Conservation (phyloP, 805 yeast species). For the Wickerhamomyces ciferrii region DNA sequence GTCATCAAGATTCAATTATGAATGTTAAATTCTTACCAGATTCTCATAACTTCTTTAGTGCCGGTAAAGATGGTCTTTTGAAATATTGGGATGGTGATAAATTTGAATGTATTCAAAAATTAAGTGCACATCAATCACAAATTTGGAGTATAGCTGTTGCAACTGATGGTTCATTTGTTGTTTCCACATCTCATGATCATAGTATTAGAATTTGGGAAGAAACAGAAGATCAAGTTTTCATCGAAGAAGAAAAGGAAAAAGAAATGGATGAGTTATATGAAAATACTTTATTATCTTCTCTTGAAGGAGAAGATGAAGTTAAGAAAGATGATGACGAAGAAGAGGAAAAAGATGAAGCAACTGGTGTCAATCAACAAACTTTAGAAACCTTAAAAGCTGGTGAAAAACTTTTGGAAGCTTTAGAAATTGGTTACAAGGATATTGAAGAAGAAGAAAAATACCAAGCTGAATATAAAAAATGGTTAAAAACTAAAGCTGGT, state of each 20-base stretch:
- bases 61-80: slow-evolving; percentile 82
- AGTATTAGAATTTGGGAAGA: slow-evolving; percentile 91
- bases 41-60: slow-evolving; percentile 85
- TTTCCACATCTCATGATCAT: slow-evolving; percentile 89
- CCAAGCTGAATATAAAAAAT: slow-evolving; percentile 31
- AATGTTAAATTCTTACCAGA: slow-evolving; percentile 76
- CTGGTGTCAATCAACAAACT: slow-evolving; percentile 74
- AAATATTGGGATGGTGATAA: slow-evolving; percentile 99
- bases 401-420: slow-evolving; percentile 86
- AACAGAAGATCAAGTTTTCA: slow-evolving; percentile 90
- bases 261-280: slow-evolving; percentile 93
- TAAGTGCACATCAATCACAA: slow-evolving; percentile 85
- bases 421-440: slow-evolving; percentile 77
- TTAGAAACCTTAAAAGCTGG: slow-evolving; percentile 92
- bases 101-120: slow-evolving; percentile 86
- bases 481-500: slow-evolving; percentile 39
- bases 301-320: slow-evolving; percentile 48
- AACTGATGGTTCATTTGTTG: slow-evolving; percentile 61
- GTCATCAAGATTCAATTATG: slow-evolving; percentile 96
- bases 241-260: slow-evolving; percentile 94
- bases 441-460: slow-evolving; percentile 52
- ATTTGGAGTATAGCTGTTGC: slow-evolving; percentile 91
- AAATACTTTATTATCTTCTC: slow-evolving; percentile 63
- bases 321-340: slow-evolving; percentile 32
- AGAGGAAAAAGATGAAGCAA: slow-evolving; percentile 46